Evolutionary conservation across 768 basidiomycete genomes (phyloP), one percentile per base, ranked within the genome.

Genomic region (Boletus coccyginus): DNA sequence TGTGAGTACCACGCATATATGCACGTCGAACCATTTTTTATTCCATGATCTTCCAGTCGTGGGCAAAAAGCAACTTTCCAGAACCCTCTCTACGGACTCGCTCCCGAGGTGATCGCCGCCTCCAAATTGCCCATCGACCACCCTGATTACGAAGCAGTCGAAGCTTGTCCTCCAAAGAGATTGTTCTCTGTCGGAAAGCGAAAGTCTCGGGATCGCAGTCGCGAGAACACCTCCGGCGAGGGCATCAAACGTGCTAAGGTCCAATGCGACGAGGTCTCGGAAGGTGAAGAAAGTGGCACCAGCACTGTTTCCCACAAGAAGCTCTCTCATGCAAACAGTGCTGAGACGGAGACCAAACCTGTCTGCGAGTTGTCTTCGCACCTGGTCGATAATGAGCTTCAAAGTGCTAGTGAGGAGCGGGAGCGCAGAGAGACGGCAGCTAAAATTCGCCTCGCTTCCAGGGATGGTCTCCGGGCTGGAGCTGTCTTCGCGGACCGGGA

Each of bases 91-190:
- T 87, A 82, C 65, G 77, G 81, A 41, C 74, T 78, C 14, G 69
- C 80, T 3, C 73, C 82, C 0, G 77, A 78, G 1, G 60, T 66
- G 3, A 17, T 68, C 9, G 71, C 68, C 1, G 78, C 74, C 1
- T 81, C 86, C 2, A 74, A 69, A 31, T 74, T 90, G 13, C 85
- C 87, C 0, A 72, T 83, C 7, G 75, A 81, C 9, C 80, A 90
- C 61, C 85, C 85, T 0, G 85, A 88, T 49, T 91, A 77, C 64
- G 84, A 85, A 36, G 85, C 85, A 1, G 70, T 75, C 1, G 74
- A 80, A 12, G 72, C 75, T 12, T 83, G 81, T 46, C 76, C 80
- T 3, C 86, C 88, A 0, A 82, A 77, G 61, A 72, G 81, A 35
- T 74, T 90, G 12, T 89, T 88, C 29, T 60, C 64, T 32, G 56